Percentiles rank a stretch among this genome's conserved stretches.
phyloP scores from a whole-genome alignment of 495 filamentous ascomycete species.

The Cladorrhinum samala region DNA sequence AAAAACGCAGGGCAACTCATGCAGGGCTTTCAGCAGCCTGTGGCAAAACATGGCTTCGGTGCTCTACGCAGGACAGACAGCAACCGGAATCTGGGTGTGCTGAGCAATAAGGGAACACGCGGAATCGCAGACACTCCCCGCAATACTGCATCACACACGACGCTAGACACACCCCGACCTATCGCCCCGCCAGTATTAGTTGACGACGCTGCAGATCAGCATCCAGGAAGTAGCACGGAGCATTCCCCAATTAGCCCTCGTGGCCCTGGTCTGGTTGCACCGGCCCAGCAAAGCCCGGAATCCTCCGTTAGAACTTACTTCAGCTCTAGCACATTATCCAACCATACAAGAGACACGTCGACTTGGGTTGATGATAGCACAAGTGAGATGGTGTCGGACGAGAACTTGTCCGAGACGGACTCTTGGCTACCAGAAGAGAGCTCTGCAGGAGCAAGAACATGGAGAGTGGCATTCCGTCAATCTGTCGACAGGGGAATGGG shows the following conservation, averaged over 20 bases:
- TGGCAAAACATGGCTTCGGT: neutral
- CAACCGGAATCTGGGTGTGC: conserved; percentile 8
- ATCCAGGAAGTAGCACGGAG: neutral
- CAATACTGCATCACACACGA: too few species aligned
- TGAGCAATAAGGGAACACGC: neutral
- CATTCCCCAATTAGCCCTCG: neutral
- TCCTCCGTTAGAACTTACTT: conserved; percentile 12
- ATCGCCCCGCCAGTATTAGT: neutral
- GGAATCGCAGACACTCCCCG: neutral
- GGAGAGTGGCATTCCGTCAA: conserved; percentile 13
- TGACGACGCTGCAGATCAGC: neutral
- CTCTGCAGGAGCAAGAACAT: conserved; percentile 1
- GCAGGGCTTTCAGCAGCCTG: neutral
- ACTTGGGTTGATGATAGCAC: conserved; percentile 13
- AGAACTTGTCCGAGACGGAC: conserved; percentile 24
- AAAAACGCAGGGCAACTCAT: neutral
- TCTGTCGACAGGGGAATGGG: conserved; percentile 13
- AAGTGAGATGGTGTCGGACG: conserved; percentile 18
- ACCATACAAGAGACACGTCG: conserved; percentile 3
- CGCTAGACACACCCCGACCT: too few species aligned
- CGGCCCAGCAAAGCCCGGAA: neutral
- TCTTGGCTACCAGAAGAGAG: conserved; percentile 7
- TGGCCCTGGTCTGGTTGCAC: neutral
- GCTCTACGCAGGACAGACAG: conserved; percentile 18
- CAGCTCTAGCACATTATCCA: conserved; percentile 19